Evolutionary conservation across 2,329 filamentous ascomycete genomes (phyloP), one percentile per base, ranked within the genome.

Genomic region (Clonostachys rhizophaga): DNA sequence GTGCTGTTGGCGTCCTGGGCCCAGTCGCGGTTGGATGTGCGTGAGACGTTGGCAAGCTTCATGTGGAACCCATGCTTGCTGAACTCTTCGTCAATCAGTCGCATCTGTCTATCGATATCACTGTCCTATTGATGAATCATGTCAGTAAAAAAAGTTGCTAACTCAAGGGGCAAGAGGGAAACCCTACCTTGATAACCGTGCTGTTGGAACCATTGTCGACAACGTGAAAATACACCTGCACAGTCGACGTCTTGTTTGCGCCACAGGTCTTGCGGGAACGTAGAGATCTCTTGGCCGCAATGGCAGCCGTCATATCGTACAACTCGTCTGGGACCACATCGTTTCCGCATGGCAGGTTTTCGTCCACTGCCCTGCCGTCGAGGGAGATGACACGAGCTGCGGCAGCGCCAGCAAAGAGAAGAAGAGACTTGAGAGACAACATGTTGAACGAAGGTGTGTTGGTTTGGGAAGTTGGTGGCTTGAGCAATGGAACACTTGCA

Each of bases 1-100:
- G 66, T 50, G 56, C 74, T 65, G 43, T 53, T 52, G 34, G 51
- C 47, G 39, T 50, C 48, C 13, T 13, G 13, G 42, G 48, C 58
- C 63, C 63, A 67, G 39, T 9, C 41, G 10, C 48, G 46, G 52
- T 67, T 66, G 50, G 61, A 55, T 39, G 61, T 65, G 13, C 55
- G 56, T 10, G 59, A 59, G 46, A 52, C 58, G 11, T 55, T 59
- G 14, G 50, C 50, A 11, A 61, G 54, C 7, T 49, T 52, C 54
- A 67, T 63, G 16, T 49, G 48, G 51, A 48, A 33, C 24, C 49
- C 49, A 24, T 41, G 39, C n/a, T 52, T 41, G 40, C 53, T 53
- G 45, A 54, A 64, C 44, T 56, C 54, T 6, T 50, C 46, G 41
- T 57, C 57, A 41, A 64, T 46, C 5, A 58, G 54, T 5, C 51